A percentile compares a stretch with the other conserved stretches of the same genome.
phyloP scores from a whole-genome alignment of 2,329 filamentous ascomycete genomes.

The Ceratocystis huliohia region DNA sequence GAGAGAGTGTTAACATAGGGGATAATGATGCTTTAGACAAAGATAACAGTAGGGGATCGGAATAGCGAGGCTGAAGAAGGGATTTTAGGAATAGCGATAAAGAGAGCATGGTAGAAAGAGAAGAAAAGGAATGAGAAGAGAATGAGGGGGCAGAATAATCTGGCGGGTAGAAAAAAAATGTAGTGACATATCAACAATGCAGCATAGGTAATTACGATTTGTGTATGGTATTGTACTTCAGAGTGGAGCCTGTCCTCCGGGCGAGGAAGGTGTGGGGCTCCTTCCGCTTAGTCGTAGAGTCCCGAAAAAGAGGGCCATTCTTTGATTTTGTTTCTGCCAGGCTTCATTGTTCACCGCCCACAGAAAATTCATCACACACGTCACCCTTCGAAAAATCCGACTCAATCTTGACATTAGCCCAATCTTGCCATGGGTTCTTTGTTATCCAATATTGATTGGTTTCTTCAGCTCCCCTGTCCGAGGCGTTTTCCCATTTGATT shows the following conservation, averaged over 20 bases:
- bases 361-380: not conserved
- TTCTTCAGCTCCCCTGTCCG: not conserved
- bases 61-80: not conserved
- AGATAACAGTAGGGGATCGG: not conserved
- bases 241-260: not conserved
- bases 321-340: not conserved
- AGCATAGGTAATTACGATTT: not conserved
- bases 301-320: not conserved
- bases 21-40: not conserved
- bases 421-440: not conserved
- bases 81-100: not conserved
- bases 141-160: not conserved
- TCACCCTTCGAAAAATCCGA: not conserved
- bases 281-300: not conserved
- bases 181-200: not conserved
- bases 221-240: not conserved
- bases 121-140: not conserved
- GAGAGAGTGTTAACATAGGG: not conserved
- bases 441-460: not conserved
- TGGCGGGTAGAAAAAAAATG: not conserved
- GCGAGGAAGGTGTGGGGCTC: not conserved
- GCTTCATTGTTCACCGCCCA: not conserved
- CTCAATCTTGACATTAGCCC: not conserved
- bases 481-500: not conserved
- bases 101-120: not conserved